Conservation (phyloP, 331 rosid genomes). For the Prunus yedoensis region DNA sequence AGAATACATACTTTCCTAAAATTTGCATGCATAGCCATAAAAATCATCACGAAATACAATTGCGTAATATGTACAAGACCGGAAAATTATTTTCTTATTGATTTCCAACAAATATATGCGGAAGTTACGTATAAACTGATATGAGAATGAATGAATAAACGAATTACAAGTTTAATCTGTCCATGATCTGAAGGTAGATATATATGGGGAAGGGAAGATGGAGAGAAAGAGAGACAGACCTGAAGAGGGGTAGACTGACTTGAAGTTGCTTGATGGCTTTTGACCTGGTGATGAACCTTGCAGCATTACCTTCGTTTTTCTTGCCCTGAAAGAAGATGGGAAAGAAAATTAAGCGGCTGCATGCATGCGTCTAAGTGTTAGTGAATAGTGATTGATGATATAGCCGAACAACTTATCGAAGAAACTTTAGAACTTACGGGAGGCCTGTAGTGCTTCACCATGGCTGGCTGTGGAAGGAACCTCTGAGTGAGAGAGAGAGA, state of each 20-base stretch:
- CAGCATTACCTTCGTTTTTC: slow-evolving; percentile 96
- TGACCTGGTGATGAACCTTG: slow-evolving; percentile 75
- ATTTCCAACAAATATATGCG: not conserved
- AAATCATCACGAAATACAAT: too few relatives aligned
- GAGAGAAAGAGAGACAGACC: slow-evolving; percentile 34
- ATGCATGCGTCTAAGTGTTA: not conserved
- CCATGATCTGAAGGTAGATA: too few relatives aligned
- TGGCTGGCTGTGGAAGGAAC: too few relatives aligned
- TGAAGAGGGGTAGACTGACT: slow-evolving; percentile 73
- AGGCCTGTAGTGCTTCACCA: slow-evolving; percentile 50
- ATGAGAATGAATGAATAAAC: not conserved
- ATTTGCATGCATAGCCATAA: not conserved
- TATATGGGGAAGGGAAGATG: too few relatives aligned
- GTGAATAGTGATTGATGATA: not conserved
- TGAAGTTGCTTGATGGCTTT: slow-evolving; percentile 85
- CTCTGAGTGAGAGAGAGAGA: not conserved
- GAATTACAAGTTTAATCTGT: too few relatives aligned
- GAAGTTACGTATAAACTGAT: not conserved
- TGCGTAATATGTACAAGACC: not conserved
- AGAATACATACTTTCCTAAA: slow-evolving; percentile 80
- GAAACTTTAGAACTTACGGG: slow-evolving; percentile 43
- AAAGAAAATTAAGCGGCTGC: not conserved
- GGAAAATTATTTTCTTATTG: not conserved
- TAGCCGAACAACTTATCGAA: not conserved
- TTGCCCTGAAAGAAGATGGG: slow-evolving; percentile 51